phyloP scores from a whole-genome alignment of 140 eudicot genomes.

The Bidens hawaiensis region DNA sequence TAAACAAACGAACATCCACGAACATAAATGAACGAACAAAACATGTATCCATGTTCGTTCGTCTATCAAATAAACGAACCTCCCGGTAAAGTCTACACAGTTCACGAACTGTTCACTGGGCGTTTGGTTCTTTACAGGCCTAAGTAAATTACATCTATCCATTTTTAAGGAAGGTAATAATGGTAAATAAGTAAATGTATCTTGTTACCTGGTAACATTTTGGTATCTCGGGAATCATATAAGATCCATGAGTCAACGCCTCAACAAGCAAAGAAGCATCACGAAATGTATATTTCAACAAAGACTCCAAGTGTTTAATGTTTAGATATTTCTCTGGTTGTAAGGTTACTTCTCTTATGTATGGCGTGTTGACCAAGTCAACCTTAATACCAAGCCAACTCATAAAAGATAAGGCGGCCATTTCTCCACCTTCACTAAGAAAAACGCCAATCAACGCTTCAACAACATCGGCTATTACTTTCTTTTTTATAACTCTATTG shows the following conservation, averaged over 20 bases:
- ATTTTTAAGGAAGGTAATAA: too few species aligned
- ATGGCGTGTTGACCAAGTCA: constrained; percentile 42
- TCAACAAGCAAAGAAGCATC: constrained; percentile 78
- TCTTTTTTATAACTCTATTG: constrained; percentile 40
- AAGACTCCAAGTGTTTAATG: constrained; percentile 36
- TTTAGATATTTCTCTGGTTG: constrained; percentile 42
- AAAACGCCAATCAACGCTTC: constrained; percentile 92
- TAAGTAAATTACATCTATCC: neutral
- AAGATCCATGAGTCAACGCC: constrained; percentile 90
- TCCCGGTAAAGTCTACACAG: too few species aligned
- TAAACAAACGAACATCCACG: too few species aligned
- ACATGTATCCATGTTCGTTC: too few species aligned
- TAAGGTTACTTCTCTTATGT: constrained; percentile 26
- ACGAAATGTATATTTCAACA: constrained; percentile 46
- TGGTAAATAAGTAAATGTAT: neutral
- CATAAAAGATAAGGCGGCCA: constrained; percentile 77
- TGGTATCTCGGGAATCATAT: constrained; percentile 74
- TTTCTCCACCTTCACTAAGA: constrained; percentile 65
- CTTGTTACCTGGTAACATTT: constrained; percentile 74
- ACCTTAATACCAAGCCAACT: constrained; percentile 77
- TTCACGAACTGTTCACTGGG: too few species aligned
- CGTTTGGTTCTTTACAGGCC: too few species aligned
- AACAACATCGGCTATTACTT: constrained; percentile 75
- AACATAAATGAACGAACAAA: too few species aligned
- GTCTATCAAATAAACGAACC: too few species aligned